Evolutionary conservation across 257 asterid species (phyloP), one percentile per base, ranked within the genome.

Genomic region (Mitragyna speciosa): DNA sequence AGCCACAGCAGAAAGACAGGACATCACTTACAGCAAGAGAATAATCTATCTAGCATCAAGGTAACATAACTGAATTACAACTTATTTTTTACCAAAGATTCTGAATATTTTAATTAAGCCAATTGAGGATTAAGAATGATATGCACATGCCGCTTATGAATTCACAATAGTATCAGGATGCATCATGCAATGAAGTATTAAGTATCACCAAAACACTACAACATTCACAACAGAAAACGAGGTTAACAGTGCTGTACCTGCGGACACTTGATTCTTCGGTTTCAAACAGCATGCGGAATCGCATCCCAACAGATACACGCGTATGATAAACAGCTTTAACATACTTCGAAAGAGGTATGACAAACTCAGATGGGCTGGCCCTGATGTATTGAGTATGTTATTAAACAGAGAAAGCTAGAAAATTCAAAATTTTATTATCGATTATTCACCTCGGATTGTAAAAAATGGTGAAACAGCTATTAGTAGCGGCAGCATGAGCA

Each of bases 251-350:
- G 26, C 67, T 30, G 59, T 85, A 93, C 99, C 99, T 95, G 86
- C 99, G 99, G 68, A 95, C 98, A 83, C 97, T 93, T 49, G 99
- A 95, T 92, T 95, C 99, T 87, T 95, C 99, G 73, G 98, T 95
- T 87, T 95, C 99, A 84, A 95, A 95, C 45, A 95, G 92, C 99
- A 95, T 95, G 45, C 99, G 89, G 49, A 95, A 95, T 58, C 99
- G 96, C 99, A 94, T 93, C 64, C 99, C 99, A 74, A 95, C 97
- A 22, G 99, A 95, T 82, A 95, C 94, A 22, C 96, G 96, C 0
- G 98, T 93, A 83, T 95, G 98, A 82, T 90, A 95, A 65, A 93
- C 97, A 80, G 99, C 99, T 87, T 93, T 92, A 66, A 86, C 91
- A 84, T 92, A 95, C 89, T 93, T 95, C 15, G 99, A 88, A 79